Conservation (phyloP, 352 stramenopile genomes). For the Globisporangium nodosum region DNA sequence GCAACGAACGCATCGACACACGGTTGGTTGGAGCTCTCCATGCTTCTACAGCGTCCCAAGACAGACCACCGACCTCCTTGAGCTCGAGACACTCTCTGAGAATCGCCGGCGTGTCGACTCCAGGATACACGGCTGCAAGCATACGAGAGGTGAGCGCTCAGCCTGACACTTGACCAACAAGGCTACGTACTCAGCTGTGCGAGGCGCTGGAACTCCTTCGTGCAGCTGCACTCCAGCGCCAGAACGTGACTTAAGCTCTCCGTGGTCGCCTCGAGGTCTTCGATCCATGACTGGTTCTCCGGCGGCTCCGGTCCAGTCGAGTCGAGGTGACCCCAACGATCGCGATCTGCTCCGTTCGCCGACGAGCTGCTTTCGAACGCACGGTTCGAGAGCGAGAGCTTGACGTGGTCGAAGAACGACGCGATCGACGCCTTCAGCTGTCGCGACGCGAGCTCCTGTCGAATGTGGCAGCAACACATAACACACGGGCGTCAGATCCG, state of each 20-base stretch:
- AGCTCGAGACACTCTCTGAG: conserved; percentile 4
- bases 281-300: neutral
- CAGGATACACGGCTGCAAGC: conserved; percentile 9
- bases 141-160: neutral
- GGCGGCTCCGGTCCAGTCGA: neutral
- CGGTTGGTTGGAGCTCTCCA: too few relatives aligned
- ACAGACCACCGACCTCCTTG: conserved; percentile 4
- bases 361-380: conserved; percentile 13
- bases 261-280: neutral
- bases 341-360: neutral
- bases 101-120: conserved; percentile 3
- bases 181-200: conserved; percentile 9
- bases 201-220: conserved; percentile 11
- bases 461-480: neutral
- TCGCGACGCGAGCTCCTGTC: conserved; percentile 29
- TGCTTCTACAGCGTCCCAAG: neutral
- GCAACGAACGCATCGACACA: neutral
- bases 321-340: neutral
- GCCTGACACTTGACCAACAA: neutral
- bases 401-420: conserved; percentile 31
- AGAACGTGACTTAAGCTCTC: conserved; percentile 6
- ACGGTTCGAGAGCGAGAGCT: conserved; percentile 19
- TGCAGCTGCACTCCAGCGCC: conserved; percentile 7
- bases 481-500: neutral
- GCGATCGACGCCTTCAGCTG: conserved; percentile 29